A percentile compares a stretch with the other conserved stretches of the same genome.
These are phyloP conservation scores for Apophysomyces trapeziformis DNA, from an alignment of 371 early-diverging fungal species.

Conservation along the genomic window DNA sequence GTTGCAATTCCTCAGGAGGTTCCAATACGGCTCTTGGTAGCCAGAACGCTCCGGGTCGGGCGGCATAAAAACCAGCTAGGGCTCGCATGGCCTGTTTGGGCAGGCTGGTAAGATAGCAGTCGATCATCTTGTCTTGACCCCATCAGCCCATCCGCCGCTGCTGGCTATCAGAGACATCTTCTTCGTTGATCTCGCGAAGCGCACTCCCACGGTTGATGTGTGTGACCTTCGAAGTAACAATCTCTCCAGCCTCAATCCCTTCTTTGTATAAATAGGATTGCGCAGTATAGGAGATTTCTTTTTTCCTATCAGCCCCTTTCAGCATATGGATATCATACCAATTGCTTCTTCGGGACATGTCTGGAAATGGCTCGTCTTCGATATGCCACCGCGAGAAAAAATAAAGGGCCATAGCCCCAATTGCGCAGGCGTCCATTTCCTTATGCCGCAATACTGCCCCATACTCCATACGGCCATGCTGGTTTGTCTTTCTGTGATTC, in stretches of 20 bases:
- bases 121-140: background rate
- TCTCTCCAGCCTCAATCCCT: background rate
- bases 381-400: constrained; percentile 1
- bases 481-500: background rate
- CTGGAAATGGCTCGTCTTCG: background rate
- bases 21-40: background rate
- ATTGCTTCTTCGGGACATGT: background rate
- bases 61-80: background rate
- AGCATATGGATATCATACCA: background rate
- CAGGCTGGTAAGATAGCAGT: background rate
- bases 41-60: background rate
- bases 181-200: background rate
- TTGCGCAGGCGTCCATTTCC: background rate
- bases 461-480: constrained; percentile 3
- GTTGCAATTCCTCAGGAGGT: constrained; percentile 1
- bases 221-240: background rate
- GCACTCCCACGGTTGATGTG: background rate
- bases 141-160: background rate
- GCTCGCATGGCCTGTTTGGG: background rate
- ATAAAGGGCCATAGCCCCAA: background rate
- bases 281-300: background rate
- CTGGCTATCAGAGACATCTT: background rate
- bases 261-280: background rate
- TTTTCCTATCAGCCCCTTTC: background rate
- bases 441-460: constrained; percentile 5